These are phyloP conservation scores for Agarophyton chilense DNA, from an alignment of 23 red algal genomes.

Conservation along the genomic window DNA sequence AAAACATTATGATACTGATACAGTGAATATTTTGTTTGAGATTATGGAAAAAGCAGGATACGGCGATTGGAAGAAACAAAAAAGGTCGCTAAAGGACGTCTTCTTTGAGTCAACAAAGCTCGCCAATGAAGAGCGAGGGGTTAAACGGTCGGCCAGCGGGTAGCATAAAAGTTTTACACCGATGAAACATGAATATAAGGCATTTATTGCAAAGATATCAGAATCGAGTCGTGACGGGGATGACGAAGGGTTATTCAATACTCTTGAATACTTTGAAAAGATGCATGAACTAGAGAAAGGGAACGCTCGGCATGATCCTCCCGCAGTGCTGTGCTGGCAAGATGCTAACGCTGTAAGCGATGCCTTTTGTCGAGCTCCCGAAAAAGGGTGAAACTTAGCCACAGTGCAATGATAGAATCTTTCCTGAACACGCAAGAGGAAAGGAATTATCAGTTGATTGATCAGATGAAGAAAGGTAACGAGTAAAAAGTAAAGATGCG, in stretches of 20 bases:
- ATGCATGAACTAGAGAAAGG: conserved; percentile 2
- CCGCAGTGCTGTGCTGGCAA: not conserved
- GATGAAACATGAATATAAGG: not conserved
- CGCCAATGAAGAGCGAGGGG: not conserved
- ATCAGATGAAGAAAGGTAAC: conserved; percentile 11
- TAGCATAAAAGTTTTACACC: conserved; percentile 9
- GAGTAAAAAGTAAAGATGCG: conserved; percentile 23
- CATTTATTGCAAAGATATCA: not conserved
- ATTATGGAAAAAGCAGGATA: conserved; percentile 15
- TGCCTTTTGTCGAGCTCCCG: not conserved
- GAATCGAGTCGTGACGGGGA: not conserved
- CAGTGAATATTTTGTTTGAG: not conserved
- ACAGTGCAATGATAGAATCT: not conserved
- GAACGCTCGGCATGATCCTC: conserved; percentile 7
- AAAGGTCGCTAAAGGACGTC: conserved; percentile 15
- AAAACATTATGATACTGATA: not conserved
- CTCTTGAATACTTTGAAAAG: not conserved
- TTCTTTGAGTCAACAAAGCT: not conserved
- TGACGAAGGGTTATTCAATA: too few relatives aligned
- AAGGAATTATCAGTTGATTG: not conserved
- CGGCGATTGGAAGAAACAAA: conserved; percentile 12
- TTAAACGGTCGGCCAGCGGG: not conserved
- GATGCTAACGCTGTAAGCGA: not conserved
- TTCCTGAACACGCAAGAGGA: not conserved
- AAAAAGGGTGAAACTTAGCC: not conserved